Evolutionary conservation across 768 basidiomycete species (phyloP), one percentile per base, ranked within the genome.

Genomic region (Amanita pseudoporphyria): DNA sequence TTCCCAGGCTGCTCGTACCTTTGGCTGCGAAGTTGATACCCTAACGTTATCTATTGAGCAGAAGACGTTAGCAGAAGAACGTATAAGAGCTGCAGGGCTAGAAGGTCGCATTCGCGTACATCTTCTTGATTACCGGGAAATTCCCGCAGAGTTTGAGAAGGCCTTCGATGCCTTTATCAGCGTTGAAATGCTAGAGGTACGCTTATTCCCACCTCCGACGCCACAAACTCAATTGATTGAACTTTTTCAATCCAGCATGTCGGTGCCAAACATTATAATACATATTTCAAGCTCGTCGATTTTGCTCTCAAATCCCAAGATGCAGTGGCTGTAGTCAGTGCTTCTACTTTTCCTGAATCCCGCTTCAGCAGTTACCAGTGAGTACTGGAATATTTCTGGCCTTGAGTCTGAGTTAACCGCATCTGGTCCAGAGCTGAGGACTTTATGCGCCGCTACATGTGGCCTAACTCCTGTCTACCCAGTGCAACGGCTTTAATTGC

Each of bases 401-500:
- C 42, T 18, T 7, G 41, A 40, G 18, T 45, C 54, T 46, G 33
- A 43, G 35, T 19, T 48, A 32, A 47, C 46, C 30, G 41, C 30
- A 21, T 41, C 32, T 32, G 49, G 49, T 49, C 28, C 44, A 76
- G 84, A 64, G 76, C 84, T 13, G 84, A 87, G 60, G 86, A 89
- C 61, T 89, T 89, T 65, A 87, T 87, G 84, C 78, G 86, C 40
- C 78, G 79, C 51, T 89, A 89, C 64, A 89, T 89, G 83, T 89
- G 86, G 86, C 86, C 86, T 14, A 88, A 88, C 60, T 85, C 85
- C 1, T 91, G 87, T 67, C 71, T 94, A 21, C 91, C 92, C 2
- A 89, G 85, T 52, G 84, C 91, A 16, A 87, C 87, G 0, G 79
- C 80, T n/a, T 73, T 92, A 45, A 78, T 89, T 49, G 77, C 80